Evolutionary conservation across 2,329 filamentous ascomycete species (phyloP).

Genomic region (Ophiocordyceps sinensis): DNA sequence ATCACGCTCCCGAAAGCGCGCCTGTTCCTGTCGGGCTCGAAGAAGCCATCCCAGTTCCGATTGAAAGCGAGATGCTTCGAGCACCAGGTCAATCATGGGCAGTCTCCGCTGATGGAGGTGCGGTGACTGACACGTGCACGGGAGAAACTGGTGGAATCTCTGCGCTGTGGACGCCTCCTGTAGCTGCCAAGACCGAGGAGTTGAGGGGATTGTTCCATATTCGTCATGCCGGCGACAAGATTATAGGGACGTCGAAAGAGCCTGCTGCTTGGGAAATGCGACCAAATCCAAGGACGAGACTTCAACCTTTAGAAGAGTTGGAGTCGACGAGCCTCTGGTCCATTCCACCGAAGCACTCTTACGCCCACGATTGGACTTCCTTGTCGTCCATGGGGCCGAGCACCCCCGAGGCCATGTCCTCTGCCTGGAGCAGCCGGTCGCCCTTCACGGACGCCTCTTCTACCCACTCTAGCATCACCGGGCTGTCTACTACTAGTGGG

Average conservation of each 20-base stretch:
- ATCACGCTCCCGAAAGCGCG: too few relatives aligned
- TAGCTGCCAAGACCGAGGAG: neutral
- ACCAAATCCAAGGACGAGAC: neutral
- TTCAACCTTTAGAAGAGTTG: neutral
- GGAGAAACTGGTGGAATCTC: too few relatives aligned
- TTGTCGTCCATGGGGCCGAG: constrained; percentile 3
- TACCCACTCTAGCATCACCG: constrained; percentile 3
- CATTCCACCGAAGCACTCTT: neutral
- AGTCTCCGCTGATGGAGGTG: neutral
- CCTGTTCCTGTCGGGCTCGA: too few relatives aligned
- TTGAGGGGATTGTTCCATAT: neutral
- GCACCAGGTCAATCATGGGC: neutral
- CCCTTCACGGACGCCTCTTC: constrained; percentile 5
- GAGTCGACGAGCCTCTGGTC: constrained; percentile 3
- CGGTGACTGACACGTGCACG: neutral
- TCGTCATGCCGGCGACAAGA: neutral
- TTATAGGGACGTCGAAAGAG: neutral
- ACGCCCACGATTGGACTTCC: constrained; percentile 3
- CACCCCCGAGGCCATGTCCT: constrained; percentile 1
- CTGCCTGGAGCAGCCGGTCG: constrained; percentile 5
- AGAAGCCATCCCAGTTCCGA: too few relatives aligned
- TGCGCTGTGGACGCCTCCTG: neutral
- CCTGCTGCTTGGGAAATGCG: constrained; percentile 1
- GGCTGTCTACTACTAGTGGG: constrained; percentile 2
- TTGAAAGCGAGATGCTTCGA: neutral